Percentiles rank a stretch among this genome's conserved stretches.
Evolutionary conservation across 2,329 filamentous ascomycete species (phyloP).

Genomic region (Penicillium sp.): DNA sequence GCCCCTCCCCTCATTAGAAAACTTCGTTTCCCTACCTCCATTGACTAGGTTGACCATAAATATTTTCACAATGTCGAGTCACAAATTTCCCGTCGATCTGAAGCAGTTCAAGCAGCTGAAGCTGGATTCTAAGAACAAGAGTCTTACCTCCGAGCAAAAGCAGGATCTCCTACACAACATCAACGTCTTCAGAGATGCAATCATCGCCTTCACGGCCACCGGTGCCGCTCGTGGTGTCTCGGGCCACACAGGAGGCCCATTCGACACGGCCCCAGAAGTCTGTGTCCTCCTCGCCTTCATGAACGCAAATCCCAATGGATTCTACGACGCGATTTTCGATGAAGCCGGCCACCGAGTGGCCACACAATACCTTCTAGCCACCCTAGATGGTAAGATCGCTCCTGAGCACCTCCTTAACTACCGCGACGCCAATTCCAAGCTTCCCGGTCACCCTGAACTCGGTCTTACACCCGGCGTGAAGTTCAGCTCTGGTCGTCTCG

Average conservation of each 20-base stretch:
- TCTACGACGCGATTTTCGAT: constrained; percentile 38
- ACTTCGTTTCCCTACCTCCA: not conserved
- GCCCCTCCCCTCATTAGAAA: not conserved
- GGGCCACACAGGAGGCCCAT: constrained; percentile 43
- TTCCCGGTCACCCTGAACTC: constrained; percentile 43
- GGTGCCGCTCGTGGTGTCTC: constrained; percentile 40
- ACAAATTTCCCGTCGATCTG: constrained; percentile 34
- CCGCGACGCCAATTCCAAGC: constrained; percentile 41
- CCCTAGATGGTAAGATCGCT: constrained; percentile 37
- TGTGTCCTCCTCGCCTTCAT: constrained; percentile 42
- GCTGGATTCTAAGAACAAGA: constrained; percentile 35
- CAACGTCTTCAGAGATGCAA: constrained; percentile 40
- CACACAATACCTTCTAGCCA: constrained; percentile 42
- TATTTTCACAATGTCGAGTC: constrained; percentile 6
- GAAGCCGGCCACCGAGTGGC: constrained; percentile 44
- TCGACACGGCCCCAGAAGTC: constrained; percentile 43
- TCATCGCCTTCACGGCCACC: constrained; percentile 42
- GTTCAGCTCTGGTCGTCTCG: constrained; percentile 44
- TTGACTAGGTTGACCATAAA: not conserved
- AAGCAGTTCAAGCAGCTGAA: constrained; percentile 37
- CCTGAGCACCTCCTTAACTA: constrained; percentile 44
- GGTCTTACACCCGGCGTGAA: constrained; percentile 42
- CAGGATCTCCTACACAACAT: constrained; percentile 41
- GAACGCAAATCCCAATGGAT: constrained; percentile 33
- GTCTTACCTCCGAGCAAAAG: constrained; percentile 38